Evolutionary conservation across 2,329 filamentous ascomycete genomes (phyloP).

Genomic region (Colletotrichum costaricense): DNA sequence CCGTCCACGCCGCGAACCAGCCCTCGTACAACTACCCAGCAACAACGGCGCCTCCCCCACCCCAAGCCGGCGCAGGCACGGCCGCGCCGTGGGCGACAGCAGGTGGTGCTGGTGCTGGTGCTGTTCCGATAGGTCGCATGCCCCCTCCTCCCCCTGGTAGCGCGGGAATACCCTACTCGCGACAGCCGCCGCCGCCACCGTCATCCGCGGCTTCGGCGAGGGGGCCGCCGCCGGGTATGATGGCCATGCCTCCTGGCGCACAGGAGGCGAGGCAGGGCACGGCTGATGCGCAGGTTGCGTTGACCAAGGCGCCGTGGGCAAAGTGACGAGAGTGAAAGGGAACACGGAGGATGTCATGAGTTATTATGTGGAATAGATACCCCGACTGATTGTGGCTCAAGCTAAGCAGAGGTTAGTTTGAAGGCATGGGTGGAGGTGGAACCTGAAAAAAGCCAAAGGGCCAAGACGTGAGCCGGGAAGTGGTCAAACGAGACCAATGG

Average conservation of each 20-base stretch:
- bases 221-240: conserved; percentile 20
- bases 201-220: conserved; percentile 12
- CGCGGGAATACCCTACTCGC: conserved; percentile 53
- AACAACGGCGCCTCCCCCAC: conserved; percentile 41
- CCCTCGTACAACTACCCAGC: conserved; percentile 46
- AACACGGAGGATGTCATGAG: not conserved
- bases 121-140: conserved; percentile 49
- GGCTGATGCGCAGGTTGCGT: conserved; percentile 50
- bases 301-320: conserved; percentile 62
- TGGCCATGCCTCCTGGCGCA: conserved; percentile 33
- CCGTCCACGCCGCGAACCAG: conserved; percentile 69
- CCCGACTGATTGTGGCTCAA: not conserved
- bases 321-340: conserved; percentile 40
- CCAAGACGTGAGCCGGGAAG: too few relatives aligned
- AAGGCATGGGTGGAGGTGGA: not conserved
- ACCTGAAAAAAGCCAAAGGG: not conserved
- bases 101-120: not conserved
- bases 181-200: conserved; percentile 42
- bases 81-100: conserved; percentile 55
- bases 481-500: not conserved
- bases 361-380: not conserved
- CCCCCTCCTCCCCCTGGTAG: conserved; percentile 45
- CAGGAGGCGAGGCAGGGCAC: conserved; percentile 38
- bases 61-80: conserved; percentile 44
- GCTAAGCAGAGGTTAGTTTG: not conserved